These are phyloP conservation scores for Cryptosporidium sp. DNA, from an alignment of 169 alveolate genomes.

Conservation along the genomic window DNA sequence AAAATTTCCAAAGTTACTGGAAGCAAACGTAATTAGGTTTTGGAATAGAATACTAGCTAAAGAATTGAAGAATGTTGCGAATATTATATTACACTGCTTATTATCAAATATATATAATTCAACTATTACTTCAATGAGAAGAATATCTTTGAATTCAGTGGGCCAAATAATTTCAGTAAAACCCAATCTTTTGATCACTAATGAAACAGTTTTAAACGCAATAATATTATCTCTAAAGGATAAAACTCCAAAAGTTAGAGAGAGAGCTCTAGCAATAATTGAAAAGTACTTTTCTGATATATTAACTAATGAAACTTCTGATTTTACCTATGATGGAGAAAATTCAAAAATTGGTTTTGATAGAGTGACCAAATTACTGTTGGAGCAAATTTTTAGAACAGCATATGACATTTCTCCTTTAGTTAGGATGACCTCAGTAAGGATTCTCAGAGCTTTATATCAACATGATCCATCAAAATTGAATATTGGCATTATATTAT, in stretches of 20 bases:
- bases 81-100: slow-evolving; percentile 49
- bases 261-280: slow-evolving; percentile 51
- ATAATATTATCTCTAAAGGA: slow-evolving; percentile 36
- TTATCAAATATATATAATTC: slow-evolving; percentile 55
- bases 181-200: slow-evolving; percentile 22
- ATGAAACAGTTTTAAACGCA: slow-evolving; percentile 29
- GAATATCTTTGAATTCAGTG: slow-evolving; percentile 53
- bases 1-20: slow-evolving; percentile 48
- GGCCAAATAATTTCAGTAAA: slow-evolving; percentile 23
- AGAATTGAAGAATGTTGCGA: slow-evolving; percentile 7
- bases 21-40: slow-evolving; percentile 27
- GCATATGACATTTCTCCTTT: slow-evolving; percentile 62
- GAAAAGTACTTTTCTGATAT: slow-evolving; percentile 50
- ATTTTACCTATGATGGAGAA: background rate
- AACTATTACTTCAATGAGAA: slow-evolving; percentile 2
- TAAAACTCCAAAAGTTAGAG: slow-evolving; percentile 74
- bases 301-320: background rate
- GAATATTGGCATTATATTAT: slow-evolving; percentile 25
- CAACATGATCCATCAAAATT: slow-evolving; percentile 12
- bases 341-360: background rate
- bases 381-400: slow-evolving; percentile 36
- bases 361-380: slow-evolving; percentile 1
- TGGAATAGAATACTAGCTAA: slow-evolving; percentile 22
- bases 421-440: slow-evolving; percentile 60
- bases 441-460: slow-evolving; percentile 17